These are phyloP conservation scores for Mycena floridula DNA, from an alignment of 768 basidiomycete genomes.

Conservation along the genomic window DNA sequence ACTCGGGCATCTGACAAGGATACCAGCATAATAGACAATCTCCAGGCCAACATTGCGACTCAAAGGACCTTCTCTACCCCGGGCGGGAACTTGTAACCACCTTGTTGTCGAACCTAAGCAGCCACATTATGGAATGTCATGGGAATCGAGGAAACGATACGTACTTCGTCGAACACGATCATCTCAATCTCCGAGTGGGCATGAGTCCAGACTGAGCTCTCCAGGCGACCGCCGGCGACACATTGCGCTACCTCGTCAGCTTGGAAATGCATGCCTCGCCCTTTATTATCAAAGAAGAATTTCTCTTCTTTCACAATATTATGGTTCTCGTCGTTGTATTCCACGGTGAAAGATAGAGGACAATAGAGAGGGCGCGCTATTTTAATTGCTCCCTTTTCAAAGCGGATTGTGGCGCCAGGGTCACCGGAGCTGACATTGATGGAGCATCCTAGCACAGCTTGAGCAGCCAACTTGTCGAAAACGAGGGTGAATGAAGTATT, in stretches of 20 bases:
- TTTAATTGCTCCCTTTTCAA: slow-evolving; percentile 63
- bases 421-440: slow-evolving; percentile 43
- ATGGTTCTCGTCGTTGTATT: slow-evolving; percentile 46
- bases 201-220: slow-evolving; percentile 72
- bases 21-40: too few relatives aligned
- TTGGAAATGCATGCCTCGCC: slow-evolving; percentile 78
- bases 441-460: slow-evolving; percentile 68
- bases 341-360: slow-evolving; percentile 59
- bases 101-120: slow-evolving; percentile 9
- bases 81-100: slow-evolving; percentile 10
- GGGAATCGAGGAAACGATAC: too few relatives aligned
- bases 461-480: slow-evolving; percentile 63
- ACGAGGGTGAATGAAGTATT: slow-evolving; percentile 71
- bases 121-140: neutral
- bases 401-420: slow-evolving; percentile 63
- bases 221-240: slow-evolving; percentile 62
- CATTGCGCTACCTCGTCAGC: slow-evolving; percentile 86
- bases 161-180: slow-evolving; percentile 81
- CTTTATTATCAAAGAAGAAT: slow-evolving; percentile 50
- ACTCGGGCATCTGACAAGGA: too few relatives aligned
- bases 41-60: neutral
- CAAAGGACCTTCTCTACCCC: slow-evolving; percentile 12
- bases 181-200: slow-evolving; percentile 78
- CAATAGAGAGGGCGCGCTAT: slow-evolving; percentile 63
- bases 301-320: slow-evolving; percentile 52